Base-by-base conservation (phyloP, 140 eudicot species). In the Oenanthe javanica region DNA sequence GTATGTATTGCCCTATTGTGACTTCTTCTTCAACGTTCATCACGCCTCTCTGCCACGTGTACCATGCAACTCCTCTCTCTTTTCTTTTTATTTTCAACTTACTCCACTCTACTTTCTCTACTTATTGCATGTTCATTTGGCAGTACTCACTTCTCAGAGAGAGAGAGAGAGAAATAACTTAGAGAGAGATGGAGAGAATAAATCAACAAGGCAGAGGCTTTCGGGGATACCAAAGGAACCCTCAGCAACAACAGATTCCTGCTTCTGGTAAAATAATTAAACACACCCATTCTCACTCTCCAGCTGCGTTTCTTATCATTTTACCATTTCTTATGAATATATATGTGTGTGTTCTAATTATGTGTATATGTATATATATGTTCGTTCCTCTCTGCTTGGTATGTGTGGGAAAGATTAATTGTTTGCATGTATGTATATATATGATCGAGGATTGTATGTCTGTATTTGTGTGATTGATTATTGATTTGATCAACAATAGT, bases 191-290 rank as follows among this genome's bases (percentile, higher is more conserved):
- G 63, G 72, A 83, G 49, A 45, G 77, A 78, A 21, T 21, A 79
- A 21, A 89, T 86, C 86, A 77, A 13, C 77, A 75, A 3, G 80
- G 72, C 18, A 88, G 89, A 86, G 94, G 94, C 85, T 91, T 89
- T 83, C 97, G 89, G 86, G 96, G 88, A 85, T 91, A 87, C 89
- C 90, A 84, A 87, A 85, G 86, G 90, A 81, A 73, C 46, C 88
- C 83, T 79, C 87, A 79, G 52, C 85, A 79, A 79, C 87, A 84
- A 43, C 64, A 86, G 64, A 66, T 23, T 54, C 83, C 92, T 76
- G 87, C 87, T 87, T 42, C 72, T 43, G 63, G 54, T 52, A 7
- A 16, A 42, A 2, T 42, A 42, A 18, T 31, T 31, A 31, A 31
- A 71, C 10, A 71, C 19, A 38, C 6, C 0, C 45, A 10, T 2